Evolutionary conservation across 768 basidiomycete species (phyloP), one percentile per base, ranked within the genome.

Genomic region (Suillus hirtellus): DNA sequence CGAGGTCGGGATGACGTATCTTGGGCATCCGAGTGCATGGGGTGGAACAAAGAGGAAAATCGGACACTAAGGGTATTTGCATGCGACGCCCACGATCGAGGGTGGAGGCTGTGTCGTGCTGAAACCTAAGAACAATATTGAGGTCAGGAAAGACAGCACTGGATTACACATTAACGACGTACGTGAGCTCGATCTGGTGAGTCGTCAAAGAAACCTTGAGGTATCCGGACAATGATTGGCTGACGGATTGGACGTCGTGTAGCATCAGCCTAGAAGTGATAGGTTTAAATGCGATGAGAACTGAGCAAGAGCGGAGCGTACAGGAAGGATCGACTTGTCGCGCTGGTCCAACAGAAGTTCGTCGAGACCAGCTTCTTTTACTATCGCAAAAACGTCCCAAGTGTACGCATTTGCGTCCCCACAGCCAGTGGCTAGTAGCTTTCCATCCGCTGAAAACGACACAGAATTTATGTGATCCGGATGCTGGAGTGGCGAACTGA

Each of bases 391-490:
- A 46, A 46, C 2, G 1, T 46, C n/a, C 44, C 44, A 46, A 2
- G 10, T n/a, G 1, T 46, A 46, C 10, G 4, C 44, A 3, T 46
- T 46, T n/a, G 24, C 24, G 24, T n/a, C n/a, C n/a, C 4, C 0
- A 1, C 44, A n/a, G 19, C n/a, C 4, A 46, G 44, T n/a, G 44
- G n/a, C 19, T 0, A 46, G 44, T 5, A 46, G 10, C 4, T 11
- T 46, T 4, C 44, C 44, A 46, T 46, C 19, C n/a, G 10, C 44
- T 0, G n/a, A 46, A 46, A 46, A 46, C 4, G 44, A 46, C 44
- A 46, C 44, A 2, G 4, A n/a, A n/a, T 0, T 0, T 1, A n/a
- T 4, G 0, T 0, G 4, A 0, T 44, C 24, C 2, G 10, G 19
- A 44, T n/a, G 44, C 0, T 44, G 44, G 3, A 44, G 44, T 3